Evolutionary conservation across 192 early-diverging fungal species (phyloP).

Genomic region (Entophlyctis luteolus): DNA sequence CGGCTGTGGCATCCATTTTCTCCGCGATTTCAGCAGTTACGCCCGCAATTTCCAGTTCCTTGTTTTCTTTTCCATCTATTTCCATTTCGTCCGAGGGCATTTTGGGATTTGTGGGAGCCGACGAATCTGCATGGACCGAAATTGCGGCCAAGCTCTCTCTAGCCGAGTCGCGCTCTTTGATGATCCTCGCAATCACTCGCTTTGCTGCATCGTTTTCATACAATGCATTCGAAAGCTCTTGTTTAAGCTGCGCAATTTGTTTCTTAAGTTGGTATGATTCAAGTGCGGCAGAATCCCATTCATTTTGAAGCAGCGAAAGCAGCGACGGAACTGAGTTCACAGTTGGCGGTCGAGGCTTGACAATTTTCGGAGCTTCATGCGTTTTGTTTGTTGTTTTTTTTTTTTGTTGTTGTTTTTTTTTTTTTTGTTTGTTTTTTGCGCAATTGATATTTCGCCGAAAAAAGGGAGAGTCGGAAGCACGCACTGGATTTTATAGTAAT

Average conservation of each 20-base stretch:
- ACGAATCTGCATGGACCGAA: too few relatives aligned
- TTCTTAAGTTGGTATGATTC: conserved; percentile 90
- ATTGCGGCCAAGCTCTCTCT: conserved; percentile 40
- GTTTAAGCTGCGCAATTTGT: conserved; percentile 83
- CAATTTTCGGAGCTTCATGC: conserved; percentile 39
- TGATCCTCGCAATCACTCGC: conserved; percentile 86
- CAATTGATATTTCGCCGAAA: too few relatives aligned
- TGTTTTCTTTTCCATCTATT: conserved; percentile 47
- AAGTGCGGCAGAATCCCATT: conserved; percentile 94
- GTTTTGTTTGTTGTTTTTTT: conserved; percentile 6
- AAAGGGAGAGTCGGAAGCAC: too few relatives aligned
- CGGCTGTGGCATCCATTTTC: conserved; percentile 30
- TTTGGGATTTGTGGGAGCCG: too few relatives aligned
- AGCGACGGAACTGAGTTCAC: conserved; percentile 88
- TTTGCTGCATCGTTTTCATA: conserved; percentile 96
- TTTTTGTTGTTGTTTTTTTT: too few relatives aligned
- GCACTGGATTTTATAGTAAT: conserved; percentile 59
- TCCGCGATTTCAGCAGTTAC: conserved; percentile 35
- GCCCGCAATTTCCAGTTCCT: conserved; percentile 35
- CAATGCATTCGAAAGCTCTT: conserved; percentile 89
- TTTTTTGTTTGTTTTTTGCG: too few relatives aligned
- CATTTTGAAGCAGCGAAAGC: conserved; percentile 84
- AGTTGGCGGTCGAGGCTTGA: conserved; percentile 84
- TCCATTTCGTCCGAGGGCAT: conserved; percentile 48
- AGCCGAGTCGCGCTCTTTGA: conserved; percentile 88